These are phyloP conservation scores for Cyclotella kingstonii DNA, from an alignment of 108 stramenopile species.

Conservation along the genomic window DNA sequence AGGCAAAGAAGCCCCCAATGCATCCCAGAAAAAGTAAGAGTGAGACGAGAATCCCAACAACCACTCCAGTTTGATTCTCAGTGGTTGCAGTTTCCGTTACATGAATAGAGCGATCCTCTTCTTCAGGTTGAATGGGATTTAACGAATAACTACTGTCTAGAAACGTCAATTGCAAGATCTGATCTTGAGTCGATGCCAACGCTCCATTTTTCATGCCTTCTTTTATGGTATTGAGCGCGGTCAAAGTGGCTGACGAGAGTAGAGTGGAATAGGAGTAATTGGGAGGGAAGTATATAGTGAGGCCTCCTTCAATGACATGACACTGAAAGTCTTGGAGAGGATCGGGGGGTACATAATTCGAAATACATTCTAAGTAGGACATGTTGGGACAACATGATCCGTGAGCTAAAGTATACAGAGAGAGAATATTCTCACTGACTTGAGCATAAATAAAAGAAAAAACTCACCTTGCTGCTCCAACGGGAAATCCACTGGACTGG, in stretches of 20 bases:
- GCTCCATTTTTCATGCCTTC: constrained; percentile 23
- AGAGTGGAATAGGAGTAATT: constrained; percentile 12
- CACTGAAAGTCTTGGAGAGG: constrained; percentile 14
- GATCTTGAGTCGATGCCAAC: constrained; percentile 7
- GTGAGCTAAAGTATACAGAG: neutral
- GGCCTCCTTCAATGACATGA: constrained; percentile 30
- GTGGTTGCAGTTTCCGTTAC: neutral
- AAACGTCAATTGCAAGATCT: constrained; percentile 18
- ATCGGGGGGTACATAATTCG: constrained; percentile 1
- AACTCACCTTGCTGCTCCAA: constrained; percentile 18
- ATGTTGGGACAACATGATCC: neutral
- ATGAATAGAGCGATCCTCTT: neutral
- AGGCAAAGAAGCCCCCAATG: constrained; percentile 1
- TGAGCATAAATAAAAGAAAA: neutral
- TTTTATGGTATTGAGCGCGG: constrained; percentile 14
- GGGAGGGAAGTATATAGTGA: constrained; percentile 37
- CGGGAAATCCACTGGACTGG: constrained; percentile 27
- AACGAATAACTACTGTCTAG: constrained; percentile 35
- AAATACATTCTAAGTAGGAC: constrained; percentile 21
- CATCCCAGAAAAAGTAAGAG: constrained; percentile 6
- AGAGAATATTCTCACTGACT: neutral
- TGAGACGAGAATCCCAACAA: constrained; percentile 12
- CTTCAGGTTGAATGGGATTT: constrained; percentile 5
- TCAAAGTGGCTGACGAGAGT: constrained; percentile 9
- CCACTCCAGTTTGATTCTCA: constrained; percentile 5